Conservation (phyloP, 2,329 filamentous ascomycete genomes). For the Fusarium fujikuroi region DNA sequence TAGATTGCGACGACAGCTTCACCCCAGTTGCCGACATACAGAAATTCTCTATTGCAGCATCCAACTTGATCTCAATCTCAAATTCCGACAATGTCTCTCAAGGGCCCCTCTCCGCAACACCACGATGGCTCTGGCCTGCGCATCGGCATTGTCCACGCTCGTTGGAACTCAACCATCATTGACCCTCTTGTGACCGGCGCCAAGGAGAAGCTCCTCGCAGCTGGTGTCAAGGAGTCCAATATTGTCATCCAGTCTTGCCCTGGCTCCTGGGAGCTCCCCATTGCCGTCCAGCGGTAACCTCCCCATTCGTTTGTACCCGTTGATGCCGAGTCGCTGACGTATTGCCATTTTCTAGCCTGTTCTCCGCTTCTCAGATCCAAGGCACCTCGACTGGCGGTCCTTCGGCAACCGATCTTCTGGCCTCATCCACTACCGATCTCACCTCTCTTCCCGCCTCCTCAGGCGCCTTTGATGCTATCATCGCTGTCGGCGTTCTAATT, state of each 20-base stretch:
- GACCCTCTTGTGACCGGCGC: constrained; percentile 84
- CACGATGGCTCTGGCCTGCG: constrained; percentile 79
- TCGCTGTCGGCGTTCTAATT: constrained; percentile 95
- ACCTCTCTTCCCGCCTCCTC: constrained; percentile 58
- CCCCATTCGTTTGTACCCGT: constrained; percentile 18
- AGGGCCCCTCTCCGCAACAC: constrained; percentile 66
- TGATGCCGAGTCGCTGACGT: constrained; percentile 25
- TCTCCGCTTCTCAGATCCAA: constrained; percentile 87
- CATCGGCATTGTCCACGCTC: constrained; percentile 93
- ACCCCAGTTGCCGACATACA: not conserved
- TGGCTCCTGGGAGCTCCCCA: constrained; percentile 93
- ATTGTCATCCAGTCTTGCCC: constrained; percentile 91
- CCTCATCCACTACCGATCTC: constrained; percentile 74
- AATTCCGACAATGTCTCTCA: constrained; percentile 53
- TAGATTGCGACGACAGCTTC: constrained; percentile 20
- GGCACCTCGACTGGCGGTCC: constrained; percentile 70
- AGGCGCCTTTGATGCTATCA: constrained; percentile 88
- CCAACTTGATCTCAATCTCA: not conserved
- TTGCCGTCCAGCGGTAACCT: constrained; percentile 82
- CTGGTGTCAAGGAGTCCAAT: constrained; percentile 87
- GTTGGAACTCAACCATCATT: constrained; percentile 94
- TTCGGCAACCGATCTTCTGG: constrained; percentile 81
- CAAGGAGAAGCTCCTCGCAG: constrained; percentile 78
- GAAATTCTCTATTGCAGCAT: constrained; percentile 15
- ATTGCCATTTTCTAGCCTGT: constrained; percentile 66